Conservation (phyloP, 306 rosid species). For the Cucumis melo region DNA sequence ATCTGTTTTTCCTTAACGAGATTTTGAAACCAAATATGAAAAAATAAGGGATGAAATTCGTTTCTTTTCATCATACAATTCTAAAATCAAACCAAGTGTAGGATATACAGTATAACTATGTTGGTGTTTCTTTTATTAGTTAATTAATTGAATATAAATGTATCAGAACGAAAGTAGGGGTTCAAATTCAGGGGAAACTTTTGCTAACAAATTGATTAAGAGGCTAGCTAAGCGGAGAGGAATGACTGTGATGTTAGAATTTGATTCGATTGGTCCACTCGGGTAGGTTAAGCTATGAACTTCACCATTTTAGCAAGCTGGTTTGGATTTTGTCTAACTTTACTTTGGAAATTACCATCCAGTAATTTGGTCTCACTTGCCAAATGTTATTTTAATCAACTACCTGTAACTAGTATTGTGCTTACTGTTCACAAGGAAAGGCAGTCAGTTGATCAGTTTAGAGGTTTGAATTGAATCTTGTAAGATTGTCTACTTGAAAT, state of each 20-base stretch:
- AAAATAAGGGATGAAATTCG: too few relatives aligned
- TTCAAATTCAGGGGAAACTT: not conserved
- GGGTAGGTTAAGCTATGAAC: not conserved
- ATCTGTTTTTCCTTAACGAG: too few relatives aligned
- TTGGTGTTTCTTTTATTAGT: not conserved
- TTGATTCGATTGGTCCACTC: not conserved
- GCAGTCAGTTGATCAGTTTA: constrained; percentile 29
- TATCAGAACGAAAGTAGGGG: not conserved
- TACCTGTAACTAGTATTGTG: constrained; percentile 48
- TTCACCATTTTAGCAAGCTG: not conserved
- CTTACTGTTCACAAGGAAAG: constrained; percentile 55
- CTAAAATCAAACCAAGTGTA: too few relatives aligned
- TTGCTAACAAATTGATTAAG: not conserved
- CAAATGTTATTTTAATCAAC: constrained; percentile 49
- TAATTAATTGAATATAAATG: not conserved
- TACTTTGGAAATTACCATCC: not conserved
- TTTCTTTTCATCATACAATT: too few relatives aligned
- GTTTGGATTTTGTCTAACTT: not conserved
- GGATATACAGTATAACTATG: not conserved
- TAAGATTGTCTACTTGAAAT: not conserved
- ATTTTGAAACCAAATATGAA: too few relatives aligned
- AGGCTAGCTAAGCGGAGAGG: not conserved
- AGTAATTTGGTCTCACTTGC: constrained; percentile 44
- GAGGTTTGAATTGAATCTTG: constrained; percentile 42
- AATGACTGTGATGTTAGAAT: not conserved